Evolutionary conservation across 768 basidiomycete genomes (phyloP).

Genomic region (Lyophyllum atratum): DNA sequence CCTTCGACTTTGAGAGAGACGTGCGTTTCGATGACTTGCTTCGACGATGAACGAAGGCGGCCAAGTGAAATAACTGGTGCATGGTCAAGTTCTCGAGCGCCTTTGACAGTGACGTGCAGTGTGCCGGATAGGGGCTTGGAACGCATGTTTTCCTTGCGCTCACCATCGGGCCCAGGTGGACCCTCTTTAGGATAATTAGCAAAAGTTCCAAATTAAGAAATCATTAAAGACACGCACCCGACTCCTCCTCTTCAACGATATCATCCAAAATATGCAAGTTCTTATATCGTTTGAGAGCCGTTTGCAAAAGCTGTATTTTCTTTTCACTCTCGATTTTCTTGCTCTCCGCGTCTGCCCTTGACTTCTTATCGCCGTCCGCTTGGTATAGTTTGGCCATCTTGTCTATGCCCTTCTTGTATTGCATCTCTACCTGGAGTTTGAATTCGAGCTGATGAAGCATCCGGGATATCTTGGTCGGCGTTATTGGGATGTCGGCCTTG

Average conservation of each 20-base stretch:
- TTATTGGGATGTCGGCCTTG: constrained; percentile 96
- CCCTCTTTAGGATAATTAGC: constrained; percentile 29
- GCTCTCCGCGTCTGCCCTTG: constrained; percentile 88
- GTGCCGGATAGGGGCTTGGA: constrained; percentile 94
- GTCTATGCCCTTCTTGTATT: constrained; percentile 97
- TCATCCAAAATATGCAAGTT: constrained; percentile 93
- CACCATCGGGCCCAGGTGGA: constrained; percentile 66
- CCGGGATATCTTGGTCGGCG: constrained; percentile 92
- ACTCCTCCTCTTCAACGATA: constrained; percentile 84
- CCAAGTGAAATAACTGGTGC: constrained; percentile 66
- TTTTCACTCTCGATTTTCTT: constrained; percentile 95
- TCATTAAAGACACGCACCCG: constrained; percentile 39
- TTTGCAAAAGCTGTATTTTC: constrained; percentile 91
- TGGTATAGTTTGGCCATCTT: constrained; percentile 98
- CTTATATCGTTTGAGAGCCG: constrained; percentile 95
- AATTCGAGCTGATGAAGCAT: constrained; percentile 99
- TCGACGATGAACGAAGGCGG: constrained; percentile 75
- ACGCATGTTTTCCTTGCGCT: constrained; percentile 90
- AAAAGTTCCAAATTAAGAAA: not conserved
- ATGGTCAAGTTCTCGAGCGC: constrained; percentile 94
- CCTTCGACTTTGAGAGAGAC: constrained; percentile 97
- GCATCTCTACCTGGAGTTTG: constrained; percentile 97
- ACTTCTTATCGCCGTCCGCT: constrained; percentile 96
- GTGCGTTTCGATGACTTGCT: constrained; percentile 79
- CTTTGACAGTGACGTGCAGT: constrained; percentile 83